phyloP scores from a whole-genome alignment of 208 protist species.

The Vickermania spadyakhi region DNA sequence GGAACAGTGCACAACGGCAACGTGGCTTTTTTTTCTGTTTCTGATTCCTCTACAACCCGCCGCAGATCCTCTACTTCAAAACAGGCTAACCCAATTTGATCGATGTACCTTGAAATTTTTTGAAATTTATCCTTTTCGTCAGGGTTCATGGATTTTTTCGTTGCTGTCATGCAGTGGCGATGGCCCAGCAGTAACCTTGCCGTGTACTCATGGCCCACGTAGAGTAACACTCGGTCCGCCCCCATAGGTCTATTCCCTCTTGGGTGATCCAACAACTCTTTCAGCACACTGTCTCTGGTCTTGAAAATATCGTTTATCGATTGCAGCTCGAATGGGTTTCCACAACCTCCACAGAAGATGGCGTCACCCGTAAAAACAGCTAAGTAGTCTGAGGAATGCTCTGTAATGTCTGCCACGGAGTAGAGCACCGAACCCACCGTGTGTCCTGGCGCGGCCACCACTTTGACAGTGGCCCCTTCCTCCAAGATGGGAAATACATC shows the following conservation, averaged over 20 bases:
- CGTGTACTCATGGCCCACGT: slow-evolving; percentile 80
- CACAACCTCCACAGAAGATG: slow-evolving; percentile 90
- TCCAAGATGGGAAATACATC: slow-evolving; percentile 43
- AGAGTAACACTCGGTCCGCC: slow-evolving; percentile 50
- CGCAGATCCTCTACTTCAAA: background rate
- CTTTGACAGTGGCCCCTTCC: slow-evolving; percentile 30
- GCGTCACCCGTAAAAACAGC: slow-evolving; percentile 91
- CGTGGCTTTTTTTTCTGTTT: background rate
- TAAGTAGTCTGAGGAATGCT: slow-evolving; percentile 14
- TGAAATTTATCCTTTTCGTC: background rate
- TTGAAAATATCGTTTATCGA: slow-evolving; percentile 35
- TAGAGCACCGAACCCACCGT: slow-evolving; percentile 75
- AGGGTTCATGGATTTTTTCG: background rate
- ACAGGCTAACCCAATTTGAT: background rate
- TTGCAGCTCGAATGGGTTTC: slow-evolving; percentile 84
- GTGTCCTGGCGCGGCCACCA: slow-evolving; percentile 68
- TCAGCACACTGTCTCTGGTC: slow-evolving; percentile 27
- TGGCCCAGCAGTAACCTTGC: slow-evolving; percentile 27
- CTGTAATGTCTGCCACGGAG: slow-evolving; percentile 31
- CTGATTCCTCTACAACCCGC: background rate
- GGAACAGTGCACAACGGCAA: slow-evolving; percentile 59
- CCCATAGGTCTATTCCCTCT: slow-evolving; percentile 35
- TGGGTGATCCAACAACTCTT: slow-evolving; percentile 50
- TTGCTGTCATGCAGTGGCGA: background rate
- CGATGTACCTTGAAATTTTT: background rate